Base-by-base conservation (phyloP, 345 rosid species). In the Euphorbia peplus region DNA sequence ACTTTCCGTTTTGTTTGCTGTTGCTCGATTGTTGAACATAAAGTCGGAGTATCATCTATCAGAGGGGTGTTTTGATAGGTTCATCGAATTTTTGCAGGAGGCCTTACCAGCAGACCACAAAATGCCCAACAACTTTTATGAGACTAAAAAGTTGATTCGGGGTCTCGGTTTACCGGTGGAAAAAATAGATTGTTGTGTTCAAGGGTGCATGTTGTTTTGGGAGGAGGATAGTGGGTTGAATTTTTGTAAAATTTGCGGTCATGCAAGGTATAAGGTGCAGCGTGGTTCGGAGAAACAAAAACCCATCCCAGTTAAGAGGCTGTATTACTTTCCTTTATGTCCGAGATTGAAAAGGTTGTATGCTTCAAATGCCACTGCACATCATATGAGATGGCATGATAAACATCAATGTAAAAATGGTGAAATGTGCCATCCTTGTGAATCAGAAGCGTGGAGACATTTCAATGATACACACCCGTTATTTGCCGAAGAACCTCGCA, bases 381-480 rank as follows among this genome's bases (percentile, higher is more conserved):
- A 8, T 15, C 11, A 58, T n/a, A 71, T 71, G 69, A 71, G 53
- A 32, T 71, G 59, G 55, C 57, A 58, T 47, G 1, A 8, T 18
- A n/a, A 60, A 12, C 10, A 63, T 7, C 7, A 6, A 3, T 1
- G 0, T 3, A 21, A 35, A 4, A 53, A 41, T 39, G 69, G 52
- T 3, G n/a, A n/a, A 1, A 44, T 71, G 26, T 8, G 26, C 0
- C 69, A 59, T 47, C 52, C 26, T 4, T n/a, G n/a, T 2, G 66
- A 73, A 30, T 1, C 52, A 0, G 37, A 51, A 41, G 59, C 16
- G 0, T 59, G 64, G 71, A 37, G 53, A 8, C 68, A 65, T 22
- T 70, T 76, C 41, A 55, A 51, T 53, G 5, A 22, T 0, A 41
- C 8, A 4, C 46, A 70, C 28, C 12, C 61, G 6, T 8, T 41